Base-by-base conservation (phyloP, 352 stramenopile genomes). In the Phytophthora boehmeriae region DNA sequence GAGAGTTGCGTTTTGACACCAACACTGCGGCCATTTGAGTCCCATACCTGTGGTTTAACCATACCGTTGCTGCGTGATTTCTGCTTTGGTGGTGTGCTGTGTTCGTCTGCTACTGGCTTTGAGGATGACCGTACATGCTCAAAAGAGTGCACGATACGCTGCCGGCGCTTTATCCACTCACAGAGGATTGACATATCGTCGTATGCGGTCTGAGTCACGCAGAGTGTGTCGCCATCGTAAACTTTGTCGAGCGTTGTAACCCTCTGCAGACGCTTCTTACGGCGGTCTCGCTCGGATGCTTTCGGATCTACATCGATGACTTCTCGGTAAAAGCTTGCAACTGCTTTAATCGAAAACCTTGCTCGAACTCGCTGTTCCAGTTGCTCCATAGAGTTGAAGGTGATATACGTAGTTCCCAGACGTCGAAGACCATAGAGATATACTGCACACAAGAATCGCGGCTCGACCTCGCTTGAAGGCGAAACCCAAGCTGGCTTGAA, bases 101-200 rank as follows among this genome's bases (percentile, higher is more conserved):
- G 25, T 13, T 48, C 9, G 23, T 36, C 38, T 22, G 20, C 28
- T 13, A 38, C 42, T 39, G 45, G 27, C n/a, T n/a, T 9, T 44
- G 35, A 0, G 9, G 32, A 6, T 65, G 56, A 41, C 4, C 20
- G 56, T 10, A 46, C 41, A 38, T 61, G 51, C 36, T 76, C 53
- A 32, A 75, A 71, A 25, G 47, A 47, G 44, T 78, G 54, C 8
- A 78, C 10, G 3, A 64, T 32, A n/a, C 65, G 54, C 51, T 89
- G 76, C 11, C 77, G 60, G 9, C 71, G 54, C 17, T 83, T 78
- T 46, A 90, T 84, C 83, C 80, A 90, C 14, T 76, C 59, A 23
- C 80, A 89, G 20, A 89, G 53, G 22, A 92, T 86, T 19, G 63
- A 69, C 75, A 90, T 92, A 23, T 92, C 83, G 39, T 92, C 76